Conservation (phyloP, 2,329 filamentous ascomycete genomes). For the Botryosphaeria dothidea region DNA sequence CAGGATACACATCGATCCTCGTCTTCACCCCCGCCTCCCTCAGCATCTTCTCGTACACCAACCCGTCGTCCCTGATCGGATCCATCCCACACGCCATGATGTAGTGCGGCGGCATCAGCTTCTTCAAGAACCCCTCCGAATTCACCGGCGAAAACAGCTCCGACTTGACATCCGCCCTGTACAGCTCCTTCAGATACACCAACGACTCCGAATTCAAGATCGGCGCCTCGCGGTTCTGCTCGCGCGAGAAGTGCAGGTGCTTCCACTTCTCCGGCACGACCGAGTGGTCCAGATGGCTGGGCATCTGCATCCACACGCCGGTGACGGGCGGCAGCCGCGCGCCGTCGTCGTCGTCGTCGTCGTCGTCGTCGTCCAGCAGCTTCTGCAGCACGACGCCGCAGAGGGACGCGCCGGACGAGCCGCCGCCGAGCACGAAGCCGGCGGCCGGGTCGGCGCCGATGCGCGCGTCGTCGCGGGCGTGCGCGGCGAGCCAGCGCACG, state of each 20-base stretch:
- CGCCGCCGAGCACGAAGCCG: background rate
- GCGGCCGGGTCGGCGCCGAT: background rate
- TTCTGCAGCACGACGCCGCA: background rate
- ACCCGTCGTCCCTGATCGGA: conserved; percentile 20
- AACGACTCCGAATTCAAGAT: background rate
- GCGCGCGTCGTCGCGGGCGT: background rate
- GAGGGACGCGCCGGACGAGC: background rate
- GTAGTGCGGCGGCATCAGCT: conserved; percentile 17
- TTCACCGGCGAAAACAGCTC: conserved; percentile 5
- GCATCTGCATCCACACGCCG: conserved; percentile 9
- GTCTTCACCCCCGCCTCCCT: conserved; percentile 21
- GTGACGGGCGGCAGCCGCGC: background rate
- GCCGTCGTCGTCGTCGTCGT: background rate
- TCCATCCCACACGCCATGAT: conserved; percentile 22
- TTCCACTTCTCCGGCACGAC: background rate
- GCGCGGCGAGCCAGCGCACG: conserved; percentile 30
- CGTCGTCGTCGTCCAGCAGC: background rate
- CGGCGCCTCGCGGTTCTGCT: conserved; percentile 14
- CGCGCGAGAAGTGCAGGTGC: background rate
- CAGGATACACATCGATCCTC: conserved; percentile 21
- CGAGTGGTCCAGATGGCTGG: background rate
- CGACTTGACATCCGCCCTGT: background rate
- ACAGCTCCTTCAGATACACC: conserved; percentile 1
- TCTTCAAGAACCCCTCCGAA: background rate
- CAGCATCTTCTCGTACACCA: conserved; percentile 21